Evolutionary conservation across 2,329 filamentous ascomycete species (phyloP), one percentile per base, ranked within the genome.

Genomic region (Diaporthe ilicicola): DNA sequence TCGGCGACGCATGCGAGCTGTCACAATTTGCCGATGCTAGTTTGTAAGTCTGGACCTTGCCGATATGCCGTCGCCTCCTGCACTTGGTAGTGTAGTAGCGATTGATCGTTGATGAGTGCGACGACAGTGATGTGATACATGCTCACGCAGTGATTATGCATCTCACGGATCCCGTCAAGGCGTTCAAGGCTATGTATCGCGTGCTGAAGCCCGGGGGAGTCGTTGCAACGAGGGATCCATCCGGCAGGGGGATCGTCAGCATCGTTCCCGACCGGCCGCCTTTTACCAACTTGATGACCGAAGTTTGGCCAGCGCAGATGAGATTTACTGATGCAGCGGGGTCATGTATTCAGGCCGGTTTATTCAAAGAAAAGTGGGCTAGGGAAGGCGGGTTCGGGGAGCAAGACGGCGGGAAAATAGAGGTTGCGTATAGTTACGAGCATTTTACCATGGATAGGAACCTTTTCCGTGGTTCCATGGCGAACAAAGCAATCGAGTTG

Each of bases 141-240:
- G 85, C 84, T 29, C 87, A 89, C 74, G 88, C 90, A 75, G 84
- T 91, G 4, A 80, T 91, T 12, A 83, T 86, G 73, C 89, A 91
- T 77, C 79, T 91, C 4, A 77, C 80, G 27, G 81, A 87, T 71
- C 88, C 88, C 0, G 78, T 87, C 0, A 76, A 78, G 2, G 84
- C 86, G 3, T 77, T 90, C 70, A 78, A 79, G 27, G 86, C 89
- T 75, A 88, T 91, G 86, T 81, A 83, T 15, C 82, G 86, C 0
- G 86, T 91, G 1, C 9, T 22, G 13, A 68, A 50, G 50, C 51
- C 66, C 24, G 66, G 66, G 1, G 53, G 66, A 1, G 39, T 68
- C n/a, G 53, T 68, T 0, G 53, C 66, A 1, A 48, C 66, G 19
- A n/a, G 66, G 6, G 66, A 68, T 8, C 42, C 39, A 1, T 59